phyloP scores from a whole-genome alignment of 192 early-diverging fungal species.

The Coemansia sp. region DNA sequence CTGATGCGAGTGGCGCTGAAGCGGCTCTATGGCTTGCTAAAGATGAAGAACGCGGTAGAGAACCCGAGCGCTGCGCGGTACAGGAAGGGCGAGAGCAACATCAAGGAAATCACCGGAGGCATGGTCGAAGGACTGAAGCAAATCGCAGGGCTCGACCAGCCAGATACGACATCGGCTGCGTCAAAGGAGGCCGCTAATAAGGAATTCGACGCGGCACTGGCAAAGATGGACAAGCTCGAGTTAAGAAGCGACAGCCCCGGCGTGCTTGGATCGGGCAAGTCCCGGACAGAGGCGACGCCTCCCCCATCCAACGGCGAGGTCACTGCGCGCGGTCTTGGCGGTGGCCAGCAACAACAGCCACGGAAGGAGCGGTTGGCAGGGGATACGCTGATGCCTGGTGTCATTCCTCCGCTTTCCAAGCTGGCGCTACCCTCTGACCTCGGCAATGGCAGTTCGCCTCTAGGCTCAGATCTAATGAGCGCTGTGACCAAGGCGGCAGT shows the following conservation, averaged over 20 bases:
- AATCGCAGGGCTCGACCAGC: background rate
- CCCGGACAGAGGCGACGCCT: background rate
- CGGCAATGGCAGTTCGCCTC: conserved; percentile 17
- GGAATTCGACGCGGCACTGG: conserved; percentile 50
- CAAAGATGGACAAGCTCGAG: conserved; percentile 39
- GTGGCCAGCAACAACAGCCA: conserved; percentile 12
- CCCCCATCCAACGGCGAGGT: background rate
- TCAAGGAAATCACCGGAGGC: conserved; percentile 14
- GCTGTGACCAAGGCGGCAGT: conserved; percentile 48
- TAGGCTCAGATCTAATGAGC: conserved; percentile 31
- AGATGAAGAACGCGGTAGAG: conserved; percentile 57
- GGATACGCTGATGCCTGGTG: background rate
- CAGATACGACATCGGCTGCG: conserved; percentile 7
- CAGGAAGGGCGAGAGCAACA: conserved; percentile 18
- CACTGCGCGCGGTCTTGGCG: background rate
- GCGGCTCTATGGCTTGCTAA: conserved; percentile 75
- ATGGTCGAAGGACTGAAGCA: conserved; percentile 11
- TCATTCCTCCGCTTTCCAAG: conserved; percentile 8
- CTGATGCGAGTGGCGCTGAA: conserved; percentile 79
- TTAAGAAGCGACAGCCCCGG: conserved; percentile 14
- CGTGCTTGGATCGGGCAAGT: background rate
- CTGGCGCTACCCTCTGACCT: background rate
- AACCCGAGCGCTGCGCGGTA: conserved; percentile 25
- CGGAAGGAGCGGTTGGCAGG: background rate
- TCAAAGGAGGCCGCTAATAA: conserved; percentile 28